phyloP scores from a whole-genome alignment of 805 yeast species.

The Ascoidea tarda region DNA sequence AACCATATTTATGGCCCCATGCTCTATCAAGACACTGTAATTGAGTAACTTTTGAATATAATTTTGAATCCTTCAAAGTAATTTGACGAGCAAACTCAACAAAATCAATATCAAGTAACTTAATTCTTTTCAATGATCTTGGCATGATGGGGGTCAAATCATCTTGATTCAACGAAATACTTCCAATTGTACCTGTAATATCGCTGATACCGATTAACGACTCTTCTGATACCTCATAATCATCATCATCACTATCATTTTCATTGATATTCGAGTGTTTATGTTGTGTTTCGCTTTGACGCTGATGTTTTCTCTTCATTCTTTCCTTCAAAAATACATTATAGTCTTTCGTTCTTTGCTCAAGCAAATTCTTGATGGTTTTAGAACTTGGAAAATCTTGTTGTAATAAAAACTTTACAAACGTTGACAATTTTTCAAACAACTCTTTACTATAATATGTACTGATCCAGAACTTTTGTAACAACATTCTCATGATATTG shows the following conservation, averaged over 20 bases:
- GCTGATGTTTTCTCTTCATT: neutral
- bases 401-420: slow-evolving; percentile 23
- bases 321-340: slow-evolving; percentile 1
- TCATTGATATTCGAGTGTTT: neutral
- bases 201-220: neutral
- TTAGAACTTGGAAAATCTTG: slow-evolving; percentile 31
- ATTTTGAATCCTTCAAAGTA: slow-evolving; percentile 60
- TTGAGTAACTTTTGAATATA: slow-evolving; percentile 53
- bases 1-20: slow-evolving; percentile 60
- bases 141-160: neutral
- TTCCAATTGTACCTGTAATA: neutral
- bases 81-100: slow-evolving; percentile 73
- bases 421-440: slow-evolving; percentile 21
- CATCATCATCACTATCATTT: neutral
- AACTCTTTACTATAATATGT: slow-evolving; percentile 37
- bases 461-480: slow-evolving; percentile 59
- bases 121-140: slow-evolving; percentile 22
- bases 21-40: slow-evolving; percentile 66
- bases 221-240: neutral
- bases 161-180: neutral
- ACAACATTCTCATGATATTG: slow-evolving; percentile 48
- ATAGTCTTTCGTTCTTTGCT: neutral
- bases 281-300: neutral
- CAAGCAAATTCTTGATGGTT: slow-evolving; percentile 14
- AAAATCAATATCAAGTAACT: slow-evolving; percentile 55